Conservation (phyloP, 2,329 filamentous ascomycete genomes). For the Pyrenophora graminea region DNA sequence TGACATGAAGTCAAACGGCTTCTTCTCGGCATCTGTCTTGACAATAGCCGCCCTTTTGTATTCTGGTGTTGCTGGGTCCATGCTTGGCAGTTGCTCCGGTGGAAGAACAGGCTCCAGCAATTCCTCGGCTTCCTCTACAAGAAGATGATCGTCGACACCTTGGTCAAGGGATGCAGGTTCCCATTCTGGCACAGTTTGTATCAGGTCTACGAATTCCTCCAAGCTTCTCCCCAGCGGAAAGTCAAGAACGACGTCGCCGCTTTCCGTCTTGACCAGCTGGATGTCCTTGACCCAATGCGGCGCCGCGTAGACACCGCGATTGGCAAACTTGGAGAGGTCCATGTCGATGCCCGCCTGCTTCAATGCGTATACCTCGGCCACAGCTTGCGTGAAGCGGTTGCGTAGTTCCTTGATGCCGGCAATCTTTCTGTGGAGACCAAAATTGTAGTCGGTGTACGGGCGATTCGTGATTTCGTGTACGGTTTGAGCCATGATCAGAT, state of each 20-base stretch:
- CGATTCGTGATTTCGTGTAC: conserved; percentile 41
- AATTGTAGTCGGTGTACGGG: conserved; percentile 36
- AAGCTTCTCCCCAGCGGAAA: conserved; percentile 27
- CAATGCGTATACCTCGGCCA: conserved; percentile 60
- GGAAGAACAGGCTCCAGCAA: conserved; percentile 11
- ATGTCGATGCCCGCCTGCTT: conserved; percentile 33
- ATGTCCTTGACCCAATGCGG: conserved; percentile 38
- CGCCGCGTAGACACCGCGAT: conserved; percentile 34
- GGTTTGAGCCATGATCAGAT: conserved; percentile 34
- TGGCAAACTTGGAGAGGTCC: conserved; percentile 32
- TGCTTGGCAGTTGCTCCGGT: conserved; percentile 21
- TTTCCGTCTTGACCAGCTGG: conserved; percentile 26
- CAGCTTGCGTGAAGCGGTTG: conserved; percentile 58
- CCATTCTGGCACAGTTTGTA: conserved; percentile 29
- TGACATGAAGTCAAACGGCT: conserved; percentile 45
- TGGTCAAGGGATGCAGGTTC: conserved; percentile 11
- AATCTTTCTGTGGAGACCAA: conserved; percentile 27
- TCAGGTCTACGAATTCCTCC: conserved; percentile 27
- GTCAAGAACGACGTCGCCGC: conserved; percentile 27
- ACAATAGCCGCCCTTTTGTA: conserved; percentile 33
- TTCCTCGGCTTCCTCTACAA: conserved; percentile 28
- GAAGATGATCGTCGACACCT: conserved; percentile 26
- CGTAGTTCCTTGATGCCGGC: conserved; percentile 23
- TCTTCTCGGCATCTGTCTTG: conserved; percentile 35
- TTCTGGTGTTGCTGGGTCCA: conserved; percentile 35